Conservation (phyloP, 73 alveolate genomes). For the Tetrahymena elliotti region DNA sequence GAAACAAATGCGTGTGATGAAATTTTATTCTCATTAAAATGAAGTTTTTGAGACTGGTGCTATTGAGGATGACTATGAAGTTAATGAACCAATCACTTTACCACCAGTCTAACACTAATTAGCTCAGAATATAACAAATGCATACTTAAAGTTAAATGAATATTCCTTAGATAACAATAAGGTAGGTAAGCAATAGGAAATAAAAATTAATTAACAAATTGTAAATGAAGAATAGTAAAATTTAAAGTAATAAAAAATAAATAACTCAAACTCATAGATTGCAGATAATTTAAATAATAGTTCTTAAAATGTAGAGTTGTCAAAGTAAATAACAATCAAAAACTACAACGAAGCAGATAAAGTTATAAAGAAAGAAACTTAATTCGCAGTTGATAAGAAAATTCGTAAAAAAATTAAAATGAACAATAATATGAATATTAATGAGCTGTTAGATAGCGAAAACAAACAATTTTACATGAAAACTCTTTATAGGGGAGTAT, state of each 20-base stretch:
- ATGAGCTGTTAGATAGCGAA: neutral
- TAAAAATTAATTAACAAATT: neutral
- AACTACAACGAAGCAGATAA: neutral
- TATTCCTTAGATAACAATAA: neutral
- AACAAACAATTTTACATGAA: neutral
- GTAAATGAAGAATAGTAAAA: neutral
- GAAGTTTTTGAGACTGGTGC: neutral
- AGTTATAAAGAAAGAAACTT: neutral
- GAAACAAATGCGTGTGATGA: neutral
- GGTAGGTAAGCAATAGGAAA: neutral
- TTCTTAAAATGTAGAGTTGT: neutral
- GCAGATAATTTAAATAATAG: neutral
- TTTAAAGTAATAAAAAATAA: neutral
- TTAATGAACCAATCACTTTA: neutral
- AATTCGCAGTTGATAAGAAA: neutral
- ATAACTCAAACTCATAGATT: too few relatives aligned
- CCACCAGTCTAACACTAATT: neutral
- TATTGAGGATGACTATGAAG: neutral
- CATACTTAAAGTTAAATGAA: neutral
- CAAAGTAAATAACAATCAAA: neutral
- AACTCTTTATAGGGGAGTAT: neutral
- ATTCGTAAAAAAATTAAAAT: neutral
- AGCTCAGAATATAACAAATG: neutral
- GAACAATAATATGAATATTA: neutral
- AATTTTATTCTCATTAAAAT: neutral